phyloP scores from a whole-genome alignment of 257 asterid genomes.

The Avicennia marina region DNA sequence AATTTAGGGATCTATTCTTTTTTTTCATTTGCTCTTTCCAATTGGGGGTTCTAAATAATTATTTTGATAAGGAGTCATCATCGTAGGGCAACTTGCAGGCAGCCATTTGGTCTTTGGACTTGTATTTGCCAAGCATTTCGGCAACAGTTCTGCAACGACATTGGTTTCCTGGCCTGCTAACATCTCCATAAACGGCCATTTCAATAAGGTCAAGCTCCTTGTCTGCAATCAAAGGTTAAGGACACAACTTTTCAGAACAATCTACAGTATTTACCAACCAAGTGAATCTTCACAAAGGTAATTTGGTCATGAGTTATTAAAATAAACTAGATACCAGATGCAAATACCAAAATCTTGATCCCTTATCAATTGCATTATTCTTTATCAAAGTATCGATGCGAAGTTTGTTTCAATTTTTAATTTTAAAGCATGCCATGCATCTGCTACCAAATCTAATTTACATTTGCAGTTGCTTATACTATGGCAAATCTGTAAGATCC shows the following conservation, averaged over 20 bases:
- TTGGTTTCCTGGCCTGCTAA: slow-evolving; percentile 85
- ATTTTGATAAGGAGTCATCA: slow-evolving; percentile 19
- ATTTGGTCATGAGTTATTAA: too few species aligned
- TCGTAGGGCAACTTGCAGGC: slow-evolving; percentile 71
- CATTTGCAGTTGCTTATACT: too few species aligned
- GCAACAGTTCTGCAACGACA: slow-evolving; percentile 90
- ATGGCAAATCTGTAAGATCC: not conserved
- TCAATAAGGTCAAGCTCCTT: slow-evolving; percentile 82
- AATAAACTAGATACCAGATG: not conserved
- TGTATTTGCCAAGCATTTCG: slow-evolving; percentile 76
- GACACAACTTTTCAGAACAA: not conserved
- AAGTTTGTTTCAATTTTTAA: not conserved
- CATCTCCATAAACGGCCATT: slow-evolving; percentile 95
- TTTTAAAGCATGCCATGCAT: not conserved
- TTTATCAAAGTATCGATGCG: not conserved
- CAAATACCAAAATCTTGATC: not conserved
- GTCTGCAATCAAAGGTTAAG: slow-evolving; percentile 35
- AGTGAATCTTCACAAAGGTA: too few species aligned
- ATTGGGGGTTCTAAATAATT: slow-evolving; percentile 1
- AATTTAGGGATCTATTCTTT: not conserved
- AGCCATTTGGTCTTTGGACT: slow-evolving; percentile 51
- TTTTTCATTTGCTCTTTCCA: too few species aligned
- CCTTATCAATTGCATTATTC: not conserved
- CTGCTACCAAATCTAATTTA: not conserved
- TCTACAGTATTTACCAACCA: not conserved